Conservation (phyloP, 305 asterid species). For the Solanum hybrid region DNA sequence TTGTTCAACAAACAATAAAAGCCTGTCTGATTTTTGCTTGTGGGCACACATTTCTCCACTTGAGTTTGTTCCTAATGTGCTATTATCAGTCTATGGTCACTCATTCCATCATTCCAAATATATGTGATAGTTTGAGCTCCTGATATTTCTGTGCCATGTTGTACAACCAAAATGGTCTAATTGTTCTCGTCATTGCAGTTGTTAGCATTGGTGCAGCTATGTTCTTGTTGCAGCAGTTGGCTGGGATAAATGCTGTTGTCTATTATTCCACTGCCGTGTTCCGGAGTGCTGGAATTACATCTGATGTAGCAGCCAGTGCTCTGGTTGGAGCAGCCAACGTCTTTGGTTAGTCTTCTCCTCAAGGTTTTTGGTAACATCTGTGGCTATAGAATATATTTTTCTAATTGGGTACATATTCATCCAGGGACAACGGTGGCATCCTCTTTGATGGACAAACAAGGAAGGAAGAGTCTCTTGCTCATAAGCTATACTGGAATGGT, state of each 20-base stretch:
- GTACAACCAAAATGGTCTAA: neutral
- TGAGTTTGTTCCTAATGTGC: neutral
- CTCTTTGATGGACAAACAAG: slow-evolving; percentile 88
- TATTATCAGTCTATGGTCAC: neutral
- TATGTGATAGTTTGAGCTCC: neutral
- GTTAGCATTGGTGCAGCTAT: slow-evolving; percentile 90
- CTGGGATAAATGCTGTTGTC: slow-evolving; percentile 93
- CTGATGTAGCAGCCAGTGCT: slow-evolving; percentile 95
- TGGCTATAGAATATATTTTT: neutral
- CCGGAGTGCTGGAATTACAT: slow-evolving; percentile 87
- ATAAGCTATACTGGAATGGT: slow-evolving; percentile 93
- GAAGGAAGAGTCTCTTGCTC: slow-evolving; percentile 90
- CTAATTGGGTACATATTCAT: slow-evolving; percentile 14
- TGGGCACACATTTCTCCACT: neutral
- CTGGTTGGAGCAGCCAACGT: slow-evolving; percentile 95
- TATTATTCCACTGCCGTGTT: slow-evolving; percentile 92
- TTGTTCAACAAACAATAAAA: neutral
- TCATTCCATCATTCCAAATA: neutral
- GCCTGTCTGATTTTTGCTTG: neutral
- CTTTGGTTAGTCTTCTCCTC: slow-evolving; percentile 50
- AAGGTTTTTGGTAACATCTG: neutral
- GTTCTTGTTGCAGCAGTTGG: slow-evolving; percentile 88
- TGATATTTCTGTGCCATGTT: neutral
- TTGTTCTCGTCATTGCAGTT: slow-evolving; percentile 38
- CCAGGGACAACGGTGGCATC: slow-evolving; percentile 91